Conservation (phyloP, 495 filamentous ascomycete genomes). For the Tuber magnatum region DNA sequence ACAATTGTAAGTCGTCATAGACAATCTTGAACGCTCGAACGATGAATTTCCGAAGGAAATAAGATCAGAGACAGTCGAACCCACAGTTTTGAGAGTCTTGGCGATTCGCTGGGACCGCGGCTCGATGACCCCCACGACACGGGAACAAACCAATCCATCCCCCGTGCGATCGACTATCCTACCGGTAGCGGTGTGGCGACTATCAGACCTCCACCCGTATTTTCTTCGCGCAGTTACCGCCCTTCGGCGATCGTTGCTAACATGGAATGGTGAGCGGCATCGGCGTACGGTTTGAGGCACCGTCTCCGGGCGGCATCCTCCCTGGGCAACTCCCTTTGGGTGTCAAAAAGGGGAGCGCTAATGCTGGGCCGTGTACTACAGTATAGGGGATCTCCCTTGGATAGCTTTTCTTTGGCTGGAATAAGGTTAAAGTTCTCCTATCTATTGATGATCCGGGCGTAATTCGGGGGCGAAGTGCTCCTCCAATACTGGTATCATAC, state of each 20-base stretch:
- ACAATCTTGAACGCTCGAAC: background rate
- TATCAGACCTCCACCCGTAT: background rate
- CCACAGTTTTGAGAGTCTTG: background rate
- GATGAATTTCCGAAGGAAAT: background rate
- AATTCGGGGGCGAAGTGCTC: background rate
- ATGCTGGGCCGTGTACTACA: background rate
- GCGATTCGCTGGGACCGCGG: background rate
- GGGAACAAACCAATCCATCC: background rate
- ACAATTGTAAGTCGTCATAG: background rate
- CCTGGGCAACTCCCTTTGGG: background rate
- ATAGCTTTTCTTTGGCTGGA: background rate
- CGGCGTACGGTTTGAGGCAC: background rate
- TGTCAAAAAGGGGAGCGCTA: background rate
- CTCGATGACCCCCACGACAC: background rate
- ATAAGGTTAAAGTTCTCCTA: background rate
- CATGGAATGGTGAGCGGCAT: background rate
- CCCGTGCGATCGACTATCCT: background rate
- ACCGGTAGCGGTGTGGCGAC: background rate
- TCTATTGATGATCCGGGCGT: background rate
- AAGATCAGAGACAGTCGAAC: background rate
- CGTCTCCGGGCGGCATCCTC: background rate
- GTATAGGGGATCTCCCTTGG: background rate
- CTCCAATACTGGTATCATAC: background rate
- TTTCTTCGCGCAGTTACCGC: background rate
- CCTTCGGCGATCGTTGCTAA: background rate